Percentiles rank a stretch among this genome's conserved stretches.
These are phyloP conservation scores for Aegilops umbellulata DNA, from an alignment of 176 grass and related monocot genomes.

Conservation along the genomic window DNA sequence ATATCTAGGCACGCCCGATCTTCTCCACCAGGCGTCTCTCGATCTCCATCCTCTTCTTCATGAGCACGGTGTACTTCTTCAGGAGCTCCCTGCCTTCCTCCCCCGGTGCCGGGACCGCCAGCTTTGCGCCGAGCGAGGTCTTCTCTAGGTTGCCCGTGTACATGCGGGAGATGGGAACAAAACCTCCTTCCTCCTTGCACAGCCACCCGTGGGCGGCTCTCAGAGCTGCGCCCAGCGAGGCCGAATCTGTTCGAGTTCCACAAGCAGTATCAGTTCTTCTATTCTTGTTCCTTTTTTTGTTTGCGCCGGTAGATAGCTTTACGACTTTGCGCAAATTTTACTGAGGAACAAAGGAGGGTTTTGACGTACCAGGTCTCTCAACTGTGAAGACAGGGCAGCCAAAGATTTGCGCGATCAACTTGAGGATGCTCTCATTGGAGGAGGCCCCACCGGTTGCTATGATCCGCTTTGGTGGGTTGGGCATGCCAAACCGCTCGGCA, in stretches of 20 bases:
- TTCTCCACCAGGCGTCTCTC: constrained; percentile 66
- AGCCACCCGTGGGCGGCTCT: constrained; percentile 94
- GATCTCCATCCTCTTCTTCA: constrained; percentile 86
- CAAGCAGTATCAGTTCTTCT: not conserved
- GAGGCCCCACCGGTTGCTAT: constrained; percentile 93
- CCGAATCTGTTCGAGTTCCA: constrained; percentile 60
- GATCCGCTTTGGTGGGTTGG: constrained; percentile 78
- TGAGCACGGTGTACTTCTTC: constrained; percentile 62
- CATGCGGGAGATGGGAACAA: constrained; percentile 64
- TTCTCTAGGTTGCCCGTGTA: constrained; percentile 69
- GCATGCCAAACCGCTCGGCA: constrained; percentile 93
- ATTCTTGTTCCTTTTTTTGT: not conserved
- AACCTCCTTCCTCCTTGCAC: constrained; percentile 67
- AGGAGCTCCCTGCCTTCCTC: constrained; percentile 50
- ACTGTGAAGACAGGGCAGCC: constrained; percentile 84
- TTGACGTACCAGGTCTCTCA: constrained; percentile 69
- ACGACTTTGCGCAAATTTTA: not conserved
- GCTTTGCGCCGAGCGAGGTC: constrained; percentile 62
- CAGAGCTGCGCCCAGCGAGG: constrained; percentile 76
- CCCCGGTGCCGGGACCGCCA: constrained; percentile 30
- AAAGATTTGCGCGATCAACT: constrained; percentile 65
- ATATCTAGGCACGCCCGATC: constrained; percentile 47
- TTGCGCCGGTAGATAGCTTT: not conserved
- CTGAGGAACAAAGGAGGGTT: not conserved
- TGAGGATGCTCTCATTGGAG: constrained; percentile 74